Conservation (phyloP, 164 flowering plant genomes). For the Kalanchoe fedtschenkoi region DNA sequence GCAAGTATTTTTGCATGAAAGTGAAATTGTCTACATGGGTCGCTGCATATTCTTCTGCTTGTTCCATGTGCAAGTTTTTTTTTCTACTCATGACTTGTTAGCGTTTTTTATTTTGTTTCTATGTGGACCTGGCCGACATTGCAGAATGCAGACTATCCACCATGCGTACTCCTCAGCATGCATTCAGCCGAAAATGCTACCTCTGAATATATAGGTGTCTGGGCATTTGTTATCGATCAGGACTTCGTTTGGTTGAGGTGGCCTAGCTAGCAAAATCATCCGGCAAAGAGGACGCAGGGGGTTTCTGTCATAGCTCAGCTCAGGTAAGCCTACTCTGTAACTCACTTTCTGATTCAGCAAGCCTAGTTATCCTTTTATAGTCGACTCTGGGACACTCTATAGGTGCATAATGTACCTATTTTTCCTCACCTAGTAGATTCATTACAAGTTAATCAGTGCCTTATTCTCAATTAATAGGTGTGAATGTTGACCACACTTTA, state of each 20-base stretch:
- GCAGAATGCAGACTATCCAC: not conserved
- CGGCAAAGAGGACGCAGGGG: too few relatives aligned
- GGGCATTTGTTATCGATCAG: not conserved
- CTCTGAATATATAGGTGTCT: not conserved
- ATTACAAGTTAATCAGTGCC: not conserved
- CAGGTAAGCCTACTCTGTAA: not conserved
- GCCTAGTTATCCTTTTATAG: not conserved
- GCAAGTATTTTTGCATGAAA: not conserved
- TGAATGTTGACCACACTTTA: not conserved
- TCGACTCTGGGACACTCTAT: not conserved
- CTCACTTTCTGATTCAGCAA: not conserved
- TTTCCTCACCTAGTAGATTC: not conserved
- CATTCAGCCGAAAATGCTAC: not conserved
- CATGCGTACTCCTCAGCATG: constrained; percentile 1
- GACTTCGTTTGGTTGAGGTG: not conserved
- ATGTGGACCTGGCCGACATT: constrained; percentile 3
- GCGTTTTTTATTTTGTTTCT: not conserved
- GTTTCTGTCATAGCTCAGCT: too few relatives aligned
- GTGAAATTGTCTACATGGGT: not conserved
- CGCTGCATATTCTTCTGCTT: not conserved
- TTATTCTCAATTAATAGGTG: not conserved
- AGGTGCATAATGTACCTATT: not conserved
- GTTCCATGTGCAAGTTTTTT: constrained; percentile 6
- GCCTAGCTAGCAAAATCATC: not conserved
- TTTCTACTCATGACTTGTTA: not conserved